A percentile compares a stretch with the other conserved stretches of the same genome.
Evolutionary conservation across 345 rosid species (phyloP).

Genomic region (Mangifera indica): DNA sequence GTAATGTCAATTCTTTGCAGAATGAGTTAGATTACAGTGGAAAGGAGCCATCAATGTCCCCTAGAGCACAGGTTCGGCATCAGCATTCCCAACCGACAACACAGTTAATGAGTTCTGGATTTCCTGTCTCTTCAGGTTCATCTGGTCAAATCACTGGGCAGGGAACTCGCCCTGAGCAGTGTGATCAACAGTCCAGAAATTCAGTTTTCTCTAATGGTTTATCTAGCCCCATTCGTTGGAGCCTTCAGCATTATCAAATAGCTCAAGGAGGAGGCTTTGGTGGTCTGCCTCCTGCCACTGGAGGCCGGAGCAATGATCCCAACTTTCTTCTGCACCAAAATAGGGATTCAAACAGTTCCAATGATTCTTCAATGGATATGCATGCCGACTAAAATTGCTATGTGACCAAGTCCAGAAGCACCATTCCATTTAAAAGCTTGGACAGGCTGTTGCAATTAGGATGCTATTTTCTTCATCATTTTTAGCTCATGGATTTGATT

Average conservation of each 20-base stretch:
- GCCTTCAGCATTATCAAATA: conserved; percentile 70
- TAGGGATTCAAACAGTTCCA: conserved; percentile 63
- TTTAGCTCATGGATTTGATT: conserved; percentile 24
- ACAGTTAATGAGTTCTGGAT: conserved; percentile 42
- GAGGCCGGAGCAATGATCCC: conserved; percentile 40
- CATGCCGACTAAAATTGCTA: conserved; percentile 48
- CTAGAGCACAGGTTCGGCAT: conserved; percentile 54
- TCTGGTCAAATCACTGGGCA: conserved; percentile 48
- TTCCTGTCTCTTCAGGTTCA: conserved; percentile 55
- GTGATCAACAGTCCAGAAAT: conserved; percentile 73
- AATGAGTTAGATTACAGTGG: conserved; percentile 51
- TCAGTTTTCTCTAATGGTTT: conserved; percentile 79
- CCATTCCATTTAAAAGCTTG: conserved; percentile 15
- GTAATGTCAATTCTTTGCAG: conserved; percentile 29
- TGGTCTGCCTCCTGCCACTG: conserved; percentile 41
- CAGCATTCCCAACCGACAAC: conserved; percentile 48
- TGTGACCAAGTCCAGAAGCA: conserved; percentile 15
- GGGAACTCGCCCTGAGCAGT: conserved; percentile 52
- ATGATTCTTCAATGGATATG: conserved; percentile 90
- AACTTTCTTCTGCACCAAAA: conserved; percentile 48
- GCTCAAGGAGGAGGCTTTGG: conserved; percentile 72
- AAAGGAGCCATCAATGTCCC: conserved; percentile 61
- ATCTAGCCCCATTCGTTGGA: conserved; percentile 69
- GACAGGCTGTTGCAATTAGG: conserved; percentile 14
- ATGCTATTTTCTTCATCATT: conserved; percentile 15